Base-by-base conservation (phyloP, 495 filamentous ascomycete genomes). In the Hypoxylon fragiforme region DNA sequence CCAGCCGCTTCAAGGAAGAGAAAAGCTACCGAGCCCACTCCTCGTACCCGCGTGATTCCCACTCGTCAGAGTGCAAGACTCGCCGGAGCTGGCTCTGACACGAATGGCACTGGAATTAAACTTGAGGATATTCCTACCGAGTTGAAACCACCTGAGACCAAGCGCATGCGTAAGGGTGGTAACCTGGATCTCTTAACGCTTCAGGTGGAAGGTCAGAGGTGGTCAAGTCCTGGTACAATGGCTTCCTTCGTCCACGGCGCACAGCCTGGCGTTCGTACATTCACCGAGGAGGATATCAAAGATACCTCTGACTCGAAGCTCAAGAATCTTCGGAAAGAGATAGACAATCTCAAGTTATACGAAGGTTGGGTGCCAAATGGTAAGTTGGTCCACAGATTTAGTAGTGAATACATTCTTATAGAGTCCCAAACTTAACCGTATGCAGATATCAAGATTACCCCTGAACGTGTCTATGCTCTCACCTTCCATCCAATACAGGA, bases 401-500 rank as follows among this genome's bases (percentile, higher is more conserved):
- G 14, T 24, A 1, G 1, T 14, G 7, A 16, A 6, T 16, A 12
- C 34, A 13, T 6, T 7, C 13, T 14, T 14, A 13, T 12, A 16
- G n/a, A 18, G 15, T 51, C 54, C 32, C 39, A 24, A 64, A n/a
- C n/a, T n/a, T 67, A 62, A 56, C 24, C 45, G 21, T 48, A 14
- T 31, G 11, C 58, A 91, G 89, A 89, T 35, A 94, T 97, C 66
- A 98, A 97, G 62, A 83, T 97, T 41, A 92, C 89, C 0, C 92
- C 91, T 0, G 91, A 97, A 68, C 78, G 94, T 48, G 82, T 97
- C 12, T 96, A 96, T 64, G 76, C 87, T 9, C 81, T 98, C 65
- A 86, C 85, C 7, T 95, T 98, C 56, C 94, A 98, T 62, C 94
- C 95, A 0, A 89, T 85, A 0, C 73, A 81, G 43, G 82, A 89